Conservation (phyloP, 257 asterid genomes). For the Jacaranda mimosifolia region DNA sequence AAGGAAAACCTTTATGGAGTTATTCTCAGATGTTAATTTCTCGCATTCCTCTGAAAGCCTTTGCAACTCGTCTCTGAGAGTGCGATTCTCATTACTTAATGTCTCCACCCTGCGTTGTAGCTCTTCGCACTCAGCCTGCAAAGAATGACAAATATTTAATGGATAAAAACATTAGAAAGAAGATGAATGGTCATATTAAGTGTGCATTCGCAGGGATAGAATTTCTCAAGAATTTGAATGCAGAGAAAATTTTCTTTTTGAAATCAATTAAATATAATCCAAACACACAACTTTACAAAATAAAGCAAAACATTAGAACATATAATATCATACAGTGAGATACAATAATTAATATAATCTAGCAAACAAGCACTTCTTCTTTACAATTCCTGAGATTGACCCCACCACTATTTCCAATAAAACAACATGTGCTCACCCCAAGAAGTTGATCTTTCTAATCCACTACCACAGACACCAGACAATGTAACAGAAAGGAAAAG, state of each 20-base stretch:
- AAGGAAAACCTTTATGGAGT: constrained; percentile 61
- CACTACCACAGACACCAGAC: not conserved
- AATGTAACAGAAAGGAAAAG: not conserved
- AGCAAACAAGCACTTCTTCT: not conserved
- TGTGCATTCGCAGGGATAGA: too few relatives aligned
- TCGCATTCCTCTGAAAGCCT: constrained; percentile 86
- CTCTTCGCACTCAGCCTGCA: constrained; percentile 92
- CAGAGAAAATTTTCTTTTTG: too few relatives aligned
- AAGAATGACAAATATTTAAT: not conserved
- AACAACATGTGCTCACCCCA: not conserved
- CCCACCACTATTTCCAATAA: not conserved
- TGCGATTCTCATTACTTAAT: constrained; percentile 67
- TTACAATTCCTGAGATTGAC: not conserved
- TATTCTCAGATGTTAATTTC: constrained; percentile 78
- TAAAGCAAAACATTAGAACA: not conserved
- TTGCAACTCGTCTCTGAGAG: constrained; percentile 72
- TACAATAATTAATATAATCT: not conserved
- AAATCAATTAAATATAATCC: not conserved
- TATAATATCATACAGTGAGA: not conserved
- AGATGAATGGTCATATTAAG: not conserved
- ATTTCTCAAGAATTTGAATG: too few relatives aligned
- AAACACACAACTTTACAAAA: not conserved
- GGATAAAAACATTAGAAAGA: not conserved
- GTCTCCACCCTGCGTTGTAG: constrained; percentile 78
- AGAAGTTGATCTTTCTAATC: not conserved